A percentile compares a stretch with the other conserved stretches of the same genome.
These are phyloP conservation scores for Geotrichum ghanense DNA, from an alignment of 805 yeast genomes.

Conservation along the genomic window DNA sequence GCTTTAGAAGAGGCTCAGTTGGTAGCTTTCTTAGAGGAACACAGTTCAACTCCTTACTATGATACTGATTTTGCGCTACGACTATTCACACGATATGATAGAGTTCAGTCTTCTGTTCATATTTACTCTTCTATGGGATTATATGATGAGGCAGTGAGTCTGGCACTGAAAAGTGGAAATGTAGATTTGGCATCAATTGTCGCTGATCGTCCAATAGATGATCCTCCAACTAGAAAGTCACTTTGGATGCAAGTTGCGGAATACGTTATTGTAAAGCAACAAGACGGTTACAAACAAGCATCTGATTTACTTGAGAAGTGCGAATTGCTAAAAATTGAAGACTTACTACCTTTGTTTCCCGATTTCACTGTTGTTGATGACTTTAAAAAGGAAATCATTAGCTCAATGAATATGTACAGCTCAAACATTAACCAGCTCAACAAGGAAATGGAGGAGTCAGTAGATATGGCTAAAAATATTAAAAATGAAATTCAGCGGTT, in stretches of 20 bases:
- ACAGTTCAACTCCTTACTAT: constrained; percentile 28
- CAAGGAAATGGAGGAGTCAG: constrained; percentile 64
- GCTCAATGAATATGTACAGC: constrained; percentile 67
- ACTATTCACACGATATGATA: constrained; percentile 49
- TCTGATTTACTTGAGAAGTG: constrained; percentile 19
- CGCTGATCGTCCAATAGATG: constrained; percentile 44
- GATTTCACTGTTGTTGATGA: constrained; percentile 72
- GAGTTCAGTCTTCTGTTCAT: constrained; percentile 54
- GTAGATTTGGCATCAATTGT: constrained; percentile 46
- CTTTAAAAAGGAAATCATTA: constrained; percentile 72
- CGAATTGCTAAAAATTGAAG: constrained; percentile 49
- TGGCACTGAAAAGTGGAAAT: constrained; percentile 55
- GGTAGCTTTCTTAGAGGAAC: constrained; percentile 38
- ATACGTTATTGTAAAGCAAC: constrained; percentile 28
- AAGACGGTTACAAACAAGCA: constrained; percentile 24
- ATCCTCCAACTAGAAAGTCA: constrained; percentile 45
- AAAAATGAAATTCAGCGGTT: constrained; percentile 43
- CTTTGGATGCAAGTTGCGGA: constrained; percentile 63
- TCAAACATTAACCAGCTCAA: constrained; percentile 48
- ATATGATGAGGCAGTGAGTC: constrained; percentile 67
- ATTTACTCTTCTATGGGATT: constrained; percentile 58
- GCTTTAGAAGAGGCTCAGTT: constrained; percentile 34
- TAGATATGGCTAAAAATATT: constrained; percentile 47
- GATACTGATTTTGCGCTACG: constrained; percentile 70
- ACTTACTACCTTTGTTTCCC: constrained; percentile 74